Conservation (phyloP, 148 eudicot genomes). For the Polygonum aviculare region DNA sequence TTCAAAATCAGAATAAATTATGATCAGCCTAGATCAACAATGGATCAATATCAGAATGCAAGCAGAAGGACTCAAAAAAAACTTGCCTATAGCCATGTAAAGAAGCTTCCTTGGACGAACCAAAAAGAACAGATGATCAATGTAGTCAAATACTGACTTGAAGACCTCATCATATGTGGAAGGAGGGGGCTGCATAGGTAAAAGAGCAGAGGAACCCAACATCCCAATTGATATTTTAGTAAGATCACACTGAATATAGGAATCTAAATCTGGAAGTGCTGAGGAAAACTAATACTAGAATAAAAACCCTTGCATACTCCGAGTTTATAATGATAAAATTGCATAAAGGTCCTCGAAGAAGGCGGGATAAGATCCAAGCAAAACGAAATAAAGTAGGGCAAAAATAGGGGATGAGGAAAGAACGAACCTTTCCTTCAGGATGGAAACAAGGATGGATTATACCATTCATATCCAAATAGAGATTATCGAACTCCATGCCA, state of each 20-base stretch:
- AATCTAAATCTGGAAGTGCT: not conserved
- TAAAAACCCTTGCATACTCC: not conserved
- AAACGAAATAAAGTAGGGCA: not conserved
- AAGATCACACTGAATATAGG: not conserved
- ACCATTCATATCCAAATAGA: conserved; percentile 91
- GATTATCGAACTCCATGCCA: conserved; percentile 66
- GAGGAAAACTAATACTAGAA: not conserved
- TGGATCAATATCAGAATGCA: conserved; percentile 1
- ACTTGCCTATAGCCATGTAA: conserved; percentile 89
- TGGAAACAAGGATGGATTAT: conserved; percentile 95
- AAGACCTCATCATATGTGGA: conserved; percentile 85
- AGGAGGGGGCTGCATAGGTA: conserved; percentile 75
- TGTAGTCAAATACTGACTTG: conserved; percentile 80
- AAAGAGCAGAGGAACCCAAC: not conserved
- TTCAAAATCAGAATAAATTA: conserved; percentile 13
- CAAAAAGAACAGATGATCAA: conserved; percentile 78
- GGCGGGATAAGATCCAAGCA: not conserved
- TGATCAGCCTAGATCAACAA: not conserved
- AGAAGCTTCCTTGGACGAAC: conserved; percentile 95
- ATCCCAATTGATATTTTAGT: not conserved
- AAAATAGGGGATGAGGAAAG: not conserved
- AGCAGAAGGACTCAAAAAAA: not conserved
- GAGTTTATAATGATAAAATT: not conserved
- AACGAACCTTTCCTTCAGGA: conserved; percentile 67
- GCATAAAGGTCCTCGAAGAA: not conserved